Evolutionary conservation across 2,329 filamentous ascomycete species (phyloP), one percentile per base, ranked within the genome.

Genomic region (Sclerotinia sclerotiorum): DNA sequence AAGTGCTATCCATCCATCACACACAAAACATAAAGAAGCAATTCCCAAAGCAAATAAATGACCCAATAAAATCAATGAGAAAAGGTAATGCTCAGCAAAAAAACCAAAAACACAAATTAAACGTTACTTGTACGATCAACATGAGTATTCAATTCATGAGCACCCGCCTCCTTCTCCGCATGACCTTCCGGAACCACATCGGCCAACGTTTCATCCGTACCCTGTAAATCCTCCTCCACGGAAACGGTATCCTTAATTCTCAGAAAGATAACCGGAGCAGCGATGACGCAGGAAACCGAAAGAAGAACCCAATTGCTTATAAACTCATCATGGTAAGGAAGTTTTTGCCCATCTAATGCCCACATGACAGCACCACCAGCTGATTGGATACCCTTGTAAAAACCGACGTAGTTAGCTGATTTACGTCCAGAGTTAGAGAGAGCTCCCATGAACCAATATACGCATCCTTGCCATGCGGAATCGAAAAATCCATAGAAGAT

Each of bases 381-480:
- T n/a, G 91, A 94, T 79, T 97, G 93, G 72, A 97, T 91, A 63
- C 90, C 90, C 82, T 95, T 95, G 85, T 95, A 95, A 83, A 91
- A 94, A 71, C 92, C 94, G 54, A 93, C 91, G 76, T 94, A 90
- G 83, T 97, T 97, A 81, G 94, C 94, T 39, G 94, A 87, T 79
- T 93, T 94, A 79, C 94, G 92, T 70, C 91, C 88, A 72, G 94
- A 97, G 86, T 98, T 98, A 77, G 92, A 94, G 55, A 97, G 84
- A 10, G 94, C 87, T 63, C 94, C 94, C 90, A 98, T 97, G 82
- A 90, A 94, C 94, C 94, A 97, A 84, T 98, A 97, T 62, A 94
- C 89, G 75, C 84, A 88, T 0, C 93, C 94, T 82, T 98, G 94
- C 90, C 93, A 97, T 67, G 89, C 87, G 55, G 94, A 92, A 78